phyloP scores from a whole-genome alignment of 306 rosid genomes.

The Pyrus pyrifolia region DNA sequence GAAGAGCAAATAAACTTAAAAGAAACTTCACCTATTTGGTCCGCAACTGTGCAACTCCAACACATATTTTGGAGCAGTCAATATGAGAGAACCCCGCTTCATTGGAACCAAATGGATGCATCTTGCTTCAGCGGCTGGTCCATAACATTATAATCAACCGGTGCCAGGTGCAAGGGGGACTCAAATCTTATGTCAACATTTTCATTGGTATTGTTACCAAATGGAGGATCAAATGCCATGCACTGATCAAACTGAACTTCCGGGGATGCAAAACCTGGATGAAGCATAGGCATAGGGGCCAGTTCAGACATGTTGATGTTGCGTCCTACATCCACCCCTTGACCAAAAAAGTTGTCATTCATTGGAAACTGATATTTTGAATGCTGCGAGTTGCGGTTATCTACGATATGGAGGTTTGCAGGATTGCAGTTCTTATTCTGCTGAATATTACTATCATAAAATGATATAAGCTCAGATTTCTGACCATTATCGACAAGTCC shows the following conservation, averaged over 20 bases:
- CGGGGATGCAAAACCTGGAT: slow-evolving; percentile 6
- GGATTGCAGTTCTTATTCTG: slow-evolving; percentile 21
- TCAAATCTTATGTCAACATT: slow-evolving; percentile 23
- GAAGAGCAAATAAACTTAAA: background rate
- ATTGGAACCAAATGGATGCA: slow-evolving; percentile 34
- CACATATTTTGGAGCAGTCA: slow-evolving; percentile 5
- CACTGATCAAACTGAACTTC: slow-evolving; percentile 26
- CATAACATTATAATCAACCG: slow-evolving; percentile 15
- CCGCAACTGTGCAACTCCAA: background rate
- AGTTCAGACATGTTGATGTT: slow-evolving; percentile 12
- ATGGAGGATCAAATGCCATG: slow-evolving; percentile 35
- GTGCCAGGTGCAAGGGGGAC: slow-evolving; percentile 30
- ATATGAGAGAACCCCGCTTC: slow-evolving; percentile 9
- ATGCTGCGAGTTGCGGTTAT: slow-evolving; percentile 5
- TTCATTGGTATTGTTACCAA: slow-evolving; percentile 19
- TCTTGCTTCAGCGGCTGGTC: slow-evolving; percentile 36
- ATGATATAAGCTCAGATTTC: slow-evolving; percentile 40
- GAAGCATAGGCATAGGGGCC: slow-evolving; percentile 14
- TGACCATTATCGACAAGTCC: slow-evolving; percentile 42
- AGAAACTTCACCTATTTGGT: background rate
- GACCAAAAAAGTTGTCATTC: slow-evolving; percentile 21
- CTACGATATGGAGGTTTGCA: slow-evolving; percentile 1
- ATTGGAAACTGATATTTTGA: slow-evolving; percentile 21
- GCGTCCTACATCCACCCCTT: slow-evolving; percentile 18
- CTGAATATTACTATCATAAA: slow-evolving; percentile 31